phyloP scores from a whole-genome alignment of 2,329 filamentous ascomycete genomes.

The Fusarium scirpi region DNA sequence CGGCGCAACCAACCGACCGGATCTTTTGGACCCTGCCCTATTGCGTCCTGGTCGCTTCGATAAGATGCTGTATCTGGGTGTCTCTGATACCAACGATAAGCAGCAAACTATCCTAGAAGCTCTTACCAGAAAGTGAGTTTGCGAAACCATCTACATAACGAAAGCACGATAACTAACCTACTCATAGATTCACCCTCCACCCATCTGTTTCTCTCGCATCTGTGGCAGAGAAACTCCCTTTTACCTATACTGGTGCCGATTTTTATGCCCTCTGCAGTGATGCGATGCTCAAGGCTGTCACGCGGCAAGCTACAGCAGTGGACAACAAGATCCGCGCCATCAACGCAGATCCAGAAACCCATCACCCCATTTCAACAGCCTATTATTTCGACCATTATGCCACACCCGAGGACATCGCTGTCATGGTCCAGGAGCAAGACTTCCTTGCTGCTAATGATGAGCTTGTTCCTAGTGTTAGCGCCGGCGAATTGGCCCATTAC shows the following conservation, averaged over 20 bases:
- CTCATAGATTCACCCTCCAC: constrained; percentile 82
- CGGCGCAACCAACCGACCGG: constrained; percentile 93
- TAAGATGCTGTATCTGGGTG: constrained; percentile 97
- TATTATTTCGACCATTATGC: constrained; percentile 97
- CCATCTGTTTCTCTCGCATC: constrained; percentile 80
- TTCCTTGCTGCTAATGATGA: constrained; percentile 85
- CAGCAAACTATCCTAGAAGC: constrained; percentile 95
- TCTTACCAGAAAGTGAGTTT: constrained; percentile 86
- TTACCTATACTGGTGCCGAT: constrained; percentile 97
- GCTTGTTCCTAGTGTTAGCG: constrained; percentile 92
- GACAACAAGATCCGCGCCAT: constrained; percentile 84
- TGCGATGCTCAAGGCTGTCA: constrained; percentile 98
- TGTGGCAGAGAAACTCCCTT: constrained; percentile 83
- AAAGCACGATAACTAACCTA: constrained; percentile 13
- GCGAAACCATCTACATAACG: background rate
- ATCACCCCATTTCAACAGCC: constrained; percentile 77
- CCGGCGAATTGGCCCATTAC: constrained; percentile 92
- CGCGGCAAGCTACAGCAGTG: constrained; percentile 84
- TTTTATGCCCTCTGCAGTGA: constrained; percentile 97
- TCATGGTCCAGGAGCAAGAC: constrained; percentile 90
- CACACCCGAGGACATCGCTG: constrained; percentile 82
- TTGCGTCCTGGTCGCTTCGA: constrained; percentile 93
- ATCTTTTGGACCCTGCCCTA: constrained; percentile 90
- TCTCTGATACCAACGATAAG: constrained; percentile 96
- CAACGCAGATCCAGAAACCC: constrained; percentile 61